Evolutionary conservation across 345 rosid genomes (phyloP).

Genomic region (Hevea brasiliensis): DNA sequence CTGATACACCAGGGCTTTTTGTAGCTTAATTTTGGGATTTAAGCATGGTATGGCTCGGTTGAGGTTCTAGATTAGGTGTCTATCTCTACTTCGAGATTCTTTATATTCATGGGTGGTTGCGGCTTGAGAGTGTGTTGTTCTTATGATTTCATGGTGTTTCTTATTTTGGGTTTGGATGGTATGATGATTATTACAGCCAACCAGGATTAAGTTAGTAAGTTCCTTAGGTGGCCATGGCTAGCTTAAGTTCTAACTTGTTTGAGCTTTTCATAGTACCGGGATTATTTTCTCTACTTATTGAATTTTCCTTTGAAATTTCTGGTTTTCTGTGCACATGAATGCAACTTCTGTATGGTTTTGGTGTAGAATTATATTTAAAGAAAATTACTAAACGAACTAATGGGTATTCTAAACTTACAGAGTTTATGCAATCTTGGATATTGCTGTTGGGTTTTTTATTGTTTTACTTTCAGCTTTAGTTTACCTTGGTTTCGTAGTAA

Average conservation of each 20-base stretch:
- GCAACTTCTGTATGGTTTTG: not conserved
- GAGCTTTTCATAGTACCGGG: no score
- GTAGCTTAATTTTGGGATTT: slow-evolving; percentile 6
- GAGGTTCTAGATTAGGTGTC: not conserved
- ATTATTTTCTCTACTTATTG: not conserved
- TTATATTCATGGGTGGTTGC: not conserved
- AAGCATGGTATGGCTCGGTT: not conserved
- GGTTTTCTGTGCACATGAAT: not conserved
- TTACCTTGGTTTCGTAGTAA: not conserved
- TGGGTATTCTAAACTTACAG: not conserved
- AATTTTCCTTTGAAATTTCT: not conserved
- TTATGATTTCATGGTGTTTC: slow-evolving; percentile 2
- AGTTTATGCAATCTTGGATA: not conserved
- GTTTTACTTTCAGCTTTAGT: not conserved
- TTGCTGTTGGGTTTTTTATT: not conserved
- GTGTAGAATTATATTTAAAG: not conserved
- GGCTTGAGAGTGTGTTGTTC: not conserved
- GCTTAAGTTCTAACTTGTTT: not conserved
- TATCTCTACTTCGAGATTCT: not conserved
- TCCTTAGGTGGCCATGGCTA: not conserved
- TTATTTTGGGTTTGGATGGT: not conserved
- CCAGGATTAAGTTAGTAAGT: not conserved
- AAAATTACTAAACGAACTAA: not conserved
- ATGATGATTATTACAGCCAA: not conserved
- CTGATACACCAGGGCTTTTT: not conserved